phyloP scores from a whole-genome alignment of 2,329 filamentous ascomycete genomes.

The Cladorrhinum sp. region DNA sequence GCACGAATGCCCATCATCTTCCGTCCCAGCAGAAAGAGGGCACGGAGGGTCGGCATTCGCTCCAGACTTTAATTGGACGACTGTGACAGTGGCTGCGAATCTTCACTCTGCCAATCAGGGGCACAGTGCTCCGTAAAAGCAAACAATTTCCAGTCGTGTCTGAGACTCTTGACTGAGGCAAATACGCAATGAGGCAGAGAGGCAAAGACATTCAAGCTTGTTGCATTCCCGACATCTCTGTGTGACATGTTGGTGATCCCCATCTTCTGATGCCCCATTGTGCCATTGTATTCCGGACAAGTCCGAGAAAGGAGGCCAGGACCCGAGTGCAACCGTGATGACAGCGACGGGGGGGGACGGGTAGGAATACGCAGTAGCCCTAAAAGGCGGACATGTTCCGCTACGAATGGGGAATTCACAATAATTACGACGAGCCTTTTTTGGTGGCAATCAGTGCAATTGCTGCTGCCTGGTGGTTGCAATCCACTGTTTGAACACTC shows the following conservation, averaged over 20 bases:
- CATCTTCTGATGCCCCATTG: background rate
- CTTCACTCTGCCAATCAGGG: background rate
- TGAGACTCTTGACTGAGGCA: background rate
- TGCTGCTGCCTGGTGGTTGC: conserved; percentile 9
- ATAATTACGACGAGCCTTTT: background rate
- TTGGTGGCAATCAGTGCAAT: background rate
- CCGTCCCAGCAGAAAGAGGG: background rate
- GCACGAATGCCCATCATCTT: background rate
- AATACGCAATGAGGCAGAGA: background rate
- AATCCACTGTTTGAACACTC: background rate
- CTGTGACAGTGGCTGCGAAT: background rate
- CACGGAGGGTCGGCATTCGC: background rate
- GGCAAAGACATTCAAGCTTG: background rate
- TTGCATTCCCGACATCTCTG: background rate
- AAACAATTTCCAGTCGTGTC: background rate
- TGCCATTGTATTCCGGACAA: background rate
- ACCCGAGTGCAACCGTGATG: conserved; percentile 18
- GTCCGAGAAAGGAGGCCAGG: conserved; percentile 16
- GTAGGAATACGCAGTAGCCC: background rate
- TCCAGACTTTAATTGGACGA: background rate
- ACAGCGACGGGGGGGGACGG: background rate
- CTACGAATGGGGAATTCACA: background rate
- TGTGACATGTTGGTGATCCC: background rate
- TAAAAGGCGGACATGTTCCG: conserved; percentile 10
- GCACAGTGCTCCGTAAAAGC: background rate